Conservation (phyloP, 2,329 filamentous ascomycete genomes). For the Coniochaeta prunicola region DNA sequence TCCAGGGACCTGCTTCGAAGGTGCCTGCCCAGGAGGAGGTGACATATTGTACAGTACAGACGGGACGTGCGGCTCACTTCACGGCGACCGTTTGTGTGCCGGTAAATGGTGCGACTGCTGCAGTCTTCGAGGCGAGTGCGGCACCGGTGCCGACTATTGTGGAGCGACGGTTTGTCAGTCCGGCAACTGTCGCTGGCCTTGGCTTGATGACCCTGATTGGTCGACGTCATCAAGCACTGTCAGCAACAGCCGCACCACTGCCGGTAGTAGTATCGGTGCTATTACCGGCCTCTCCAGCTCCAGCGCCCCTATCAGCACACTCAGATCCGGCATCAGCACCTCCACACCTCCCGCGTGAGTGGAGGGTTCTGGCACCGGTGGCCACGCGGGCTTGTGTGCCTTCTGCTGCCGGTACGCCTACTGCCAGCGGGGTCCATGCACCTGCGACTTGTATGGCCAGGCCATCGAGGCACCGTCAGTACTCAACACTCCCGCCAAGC, state of each 20-base stretch:
- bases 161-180: constrained; percentile 8
- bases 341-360: neutral
- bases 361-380: constrained; percentile 5
- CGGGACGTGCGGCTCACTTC: constrained; percentile 23
- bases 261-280: neutral
- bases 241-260: neutral
- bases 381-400: constrained; percentile 10
- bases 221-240: too few species aligned
- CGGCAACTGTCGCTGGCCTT: constrained; percentile 19
- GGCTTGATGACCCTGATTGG: neutral
- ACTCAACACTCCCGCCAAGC: constrained; percentile 23
- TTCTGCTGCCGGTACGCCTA: constrained; percentile 12
- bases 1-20: constrained; percentile 24
- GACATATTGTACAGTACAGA: constrained; percentile 21
- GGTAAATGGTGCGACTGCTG: constrained; percentile 25
- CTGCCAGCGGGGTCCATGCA: constrained; percentile 10
- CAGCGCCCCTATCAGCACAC: neutral
- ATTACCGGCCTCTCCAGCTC: neutral
- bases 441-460: constrained; percentile 9
- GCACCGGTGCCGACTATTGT: constrained; percentile 17
- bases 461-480: neutral
- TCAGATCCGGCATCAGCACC: neutral
- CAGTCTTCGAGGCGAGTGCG: constrained; percentile 17
- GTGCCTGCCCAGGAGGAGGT: constrained; percentile 21
- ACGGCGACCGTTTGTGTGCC: constrained; percentile 21